phyloP scores from a whole-genome alignment of 192 early-diverging fungal genomes.

The Dissophora globulifera region DNA sequence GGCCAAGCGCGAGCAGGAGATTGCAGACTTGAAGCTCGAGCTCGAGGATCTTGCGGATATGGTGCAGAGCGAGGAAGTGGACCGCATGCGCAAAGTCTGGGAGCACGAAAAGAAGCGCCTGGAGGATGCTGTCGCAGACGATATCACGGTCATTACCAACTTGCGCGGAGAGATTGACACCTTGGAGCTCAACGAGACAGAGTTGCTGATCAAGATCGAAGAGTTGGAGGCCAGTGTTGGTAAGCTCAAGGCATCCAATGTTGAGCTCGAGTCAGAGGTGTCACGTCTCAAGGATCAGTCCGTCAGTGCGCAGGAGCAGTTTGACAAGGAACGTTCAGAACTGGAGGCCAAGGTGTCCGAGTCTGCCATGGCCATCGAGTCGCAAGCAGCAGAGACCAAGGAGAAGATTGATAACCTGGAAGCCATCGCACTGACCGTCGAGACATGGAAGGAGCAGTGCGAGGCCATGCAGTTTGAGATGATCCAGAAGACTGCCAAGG shows the following conservation, averaged over 20 bases:
- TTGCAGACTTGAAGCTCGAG: constrained; percentile 54
- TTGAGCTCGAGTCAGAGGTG: constrained; percentile 14
- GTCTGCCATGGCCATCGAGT: constrained; percentile 8
- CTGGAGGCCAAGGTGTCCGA: constrained; percentile 12
- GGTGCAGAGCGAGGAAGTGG: constrained; percentile 60
- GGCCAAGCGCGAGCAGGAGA: constrained; percentile 52
- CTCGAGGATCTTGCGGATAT: constrained; percentile 58
- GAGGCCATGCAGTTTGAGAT: constrained; percentile 53
- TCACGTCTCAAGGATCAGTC: constrained; percentile 11
- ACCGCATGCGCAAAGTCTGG: constrained; percentile 61
- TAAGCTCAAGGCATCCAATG: background rate
- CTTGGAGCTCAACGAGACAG: constrained; percentile 28
- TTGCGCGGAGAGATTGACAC: constrained; percentile 24
- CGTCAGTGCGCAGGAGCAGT: constrained; percentile 9
- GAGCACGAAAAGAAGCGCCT: constrained; percentile 61
- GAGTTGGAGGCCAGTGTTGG: constrained; percentile 14
- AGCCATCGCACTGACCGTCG: constrained; percentile 22
- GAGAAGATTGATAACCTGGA: constrained; percentile 32
- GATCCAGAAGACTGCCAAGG: constrained; percentile 38
- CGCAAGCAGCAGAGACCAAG: constrained; percentile 5
- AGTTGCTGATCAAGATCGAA: constrained; percentile 16
- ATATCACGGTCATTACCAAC: constrained; percentile 11
- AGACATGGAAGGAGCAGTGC: constrained; percentile 42
- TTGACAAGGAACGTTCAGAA: constrained; percentile 8
- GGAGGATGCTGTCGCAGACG: constrained; percentile 37